Evolutionary conservation across 1,284 basidiomycete genomes (phyloP), one percentile per base, ranked within the genome.

Genomic region (Somion occarium): DNA sequence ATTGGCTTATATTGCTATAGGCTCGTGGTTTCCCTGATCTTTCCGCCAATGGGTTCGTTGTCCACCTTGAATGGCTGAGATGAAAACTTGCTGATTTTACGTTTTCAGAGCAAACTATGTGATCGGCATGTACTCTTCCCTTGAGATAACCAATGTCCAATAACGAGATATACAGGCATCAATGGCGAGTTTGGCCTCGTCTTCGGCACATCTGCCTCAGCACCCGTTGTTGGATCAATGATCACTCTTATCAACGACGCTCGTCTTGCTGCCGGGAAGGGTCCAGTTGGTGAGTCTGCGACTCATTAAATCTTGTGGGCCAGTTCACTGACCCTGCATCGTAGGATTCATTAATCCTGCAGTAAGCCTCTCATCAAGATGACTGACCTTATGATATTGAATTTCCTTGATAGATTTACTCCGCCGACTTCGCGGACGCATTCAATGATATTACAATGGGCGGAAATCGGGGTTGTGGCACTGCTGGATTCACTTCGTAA

Each of bases 21-120:
- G 22, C 59, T 30, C 72, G 76, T 27, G 79, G 61, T 11, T 78
- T 64, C 59, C 79, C 78, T 2, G 77, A 80, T 60, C 48, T 80
- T 44, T 66, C 69, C 37, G 70, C 70, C 11, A 74, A 72, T 44
- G 71, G 70, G 70, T 70, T 50, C 38, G 65, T n/a, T n/a, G n/a
- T n/a, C n/a, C 64, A 24, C 3, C 20, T 27, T 22, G 5, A 5
- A 12, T 4, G 22, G 18, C 34, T n/a, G 20, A 20, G 19, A 18
- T 37, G 39, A 9, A 23, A 4, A 25, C 12, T 5, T 15, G 15
- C 39, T 44, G 43, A 44, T 12, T 24, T 38, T 15, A 22, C 34
- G 5, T 38, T 50, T 47, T 34, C 60, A 75, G 75, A 1, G 71
- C 70, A 12, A 78, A 77, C 61, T 77, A 73, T 44, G 65, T 72